phyloP scores from a whole-genome alignment of 495 filamentous ascomycete genomes.

The Penicillium argentinense region DNA sequence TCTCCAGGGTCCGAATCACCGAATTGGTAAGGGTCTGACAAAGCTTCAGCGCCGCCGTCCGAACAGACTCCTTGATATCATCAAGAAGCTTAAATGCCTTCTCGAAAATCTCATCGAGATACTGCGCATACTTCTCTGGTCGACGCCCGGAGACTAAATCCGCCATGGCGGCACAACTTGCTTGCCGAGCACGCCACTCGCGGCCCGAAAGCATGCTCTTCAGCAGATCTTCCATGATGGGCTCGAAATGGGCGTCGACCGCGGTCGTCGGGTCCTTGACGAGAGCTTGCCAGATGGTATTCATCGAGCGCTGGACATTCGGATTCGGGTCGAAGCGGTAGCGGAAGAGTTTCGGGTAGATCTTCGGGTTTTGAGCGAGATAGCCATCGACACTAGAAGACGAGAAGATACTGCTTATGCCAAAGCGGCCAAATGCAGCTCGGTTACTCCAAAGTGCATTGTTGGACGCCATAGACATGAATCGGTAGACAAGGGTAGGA shows the following conservation, averaged over 20 bases:
- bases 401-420: slow-evolving; percentile 85
- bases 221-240: slow-evolving; percentile 82
- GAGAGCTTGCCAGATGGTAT: slow-evolving; percentile 91
- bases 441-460: slow-evolving; percentile 94
- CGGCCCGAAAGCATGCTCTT: slow-evolving; percentile 75
- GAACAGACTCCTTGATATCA: slow-evolving; percentile 91
- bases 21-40: slow-evolving; percentile 80
- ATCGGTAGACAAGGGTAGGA: slow-evolving; percentile 89
- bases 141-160: slow-evolving; percentile 78
- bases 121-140: slow-evolving; percentile 76
- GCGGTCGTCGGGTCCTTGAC: slow-evolving; percentile 78
- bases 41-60: slow-evolving; percentile 74
- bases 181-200: slow-evolving; percentile 91
- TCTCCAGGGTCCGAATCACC: slow-evolving; percentile 81
- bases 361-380: slow-evolving; percentile 75
- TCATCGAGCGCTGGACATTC: slow-evolving; percentile 91
- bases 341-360: slow-evolving; percentile 91
- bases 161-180: slow-evolving; percentile 84
- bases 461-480: slow-evolving; percentile 93
- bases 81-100: slow-evolving; percentile 79
- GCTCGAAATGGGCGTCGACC: slow-evolving; percentile 74
- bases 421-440: slow-evolving; percentile 91
- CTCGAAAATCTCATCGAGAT: slow-evolving; percentile 81
- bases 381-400: slow-evolving; percentile 76
- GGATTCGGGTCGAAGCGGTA: slow-evolving; percentile 94